phyloP scores from a whole-genome alignment of 768 basidiomycete genomes.

The Pisolithus orientalis region DNA sequence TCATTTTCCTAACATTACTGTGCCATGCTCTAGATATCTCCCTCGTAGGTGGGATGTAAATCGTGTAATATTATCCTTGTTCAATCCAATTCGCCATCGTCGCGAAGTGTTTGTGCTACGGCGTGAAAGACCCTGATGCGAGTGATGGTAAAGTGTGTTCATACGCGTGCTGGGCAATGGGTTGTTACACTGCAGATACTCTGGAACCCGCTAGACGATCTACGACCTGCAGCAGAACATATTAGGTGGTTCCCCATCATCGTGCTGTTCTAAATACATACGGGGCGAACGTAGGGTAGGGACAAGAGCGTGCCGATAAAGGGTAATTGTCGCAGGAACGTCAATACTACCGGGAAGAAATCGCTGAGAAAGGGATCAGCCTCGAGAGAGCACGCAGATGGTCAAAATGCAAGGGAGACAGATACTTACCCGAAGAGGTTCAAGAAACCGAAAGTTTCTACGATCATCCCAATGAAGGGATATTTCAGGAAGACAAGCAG shows the following conservation, averaged over 20 bases:
- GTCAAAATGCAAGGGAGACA: not conserved
- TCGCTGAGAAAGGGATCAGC: constrained; percentile 49
- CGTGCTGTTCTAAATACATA: constrained; percentile 30
- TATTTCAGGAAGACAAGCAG: constrained; percentile 92
- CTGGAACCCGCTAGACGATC: constrained; percentile 79
- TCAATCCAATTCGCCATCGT: not conserved
- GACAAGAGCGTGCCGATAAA: constrained; percentile 83
- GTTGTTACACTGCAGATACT: constrained; percentile 59
- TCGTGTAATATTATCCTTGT: not conserved
- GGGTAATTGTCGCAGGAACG: constrained; percentile 93
- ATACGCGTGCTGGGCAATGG: not conserved
- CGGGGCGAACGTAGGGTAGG: constrained; percentile 81
- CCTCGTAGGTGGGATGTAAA: not conserved
- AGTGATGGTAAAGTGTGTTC: not conserved
- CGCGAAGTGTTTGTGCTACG: not conserved
- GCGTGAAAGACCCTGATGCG: not conserved
- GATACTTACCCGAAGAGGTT: constrained; percentile 85
- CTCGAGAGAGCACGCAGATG: constrained; percentile 1
- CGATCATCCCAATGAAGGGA: constrained; percentile 88
- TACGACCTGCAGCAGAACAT: constrained; percentile 43
- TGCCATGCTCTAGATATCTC: not conserved
- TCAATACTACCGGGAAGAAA: constrained; percentile 97
- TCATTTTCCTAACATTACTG: not conserved
- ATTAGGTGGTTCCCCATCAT: constrained; percentile 7
- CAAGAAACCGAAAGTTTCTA: constrained; percentile 95